Evolutionary conservation across 495 filamentous ascomycete species (phyloP).

Genomic region (Neurospora pannonica): DNA sequence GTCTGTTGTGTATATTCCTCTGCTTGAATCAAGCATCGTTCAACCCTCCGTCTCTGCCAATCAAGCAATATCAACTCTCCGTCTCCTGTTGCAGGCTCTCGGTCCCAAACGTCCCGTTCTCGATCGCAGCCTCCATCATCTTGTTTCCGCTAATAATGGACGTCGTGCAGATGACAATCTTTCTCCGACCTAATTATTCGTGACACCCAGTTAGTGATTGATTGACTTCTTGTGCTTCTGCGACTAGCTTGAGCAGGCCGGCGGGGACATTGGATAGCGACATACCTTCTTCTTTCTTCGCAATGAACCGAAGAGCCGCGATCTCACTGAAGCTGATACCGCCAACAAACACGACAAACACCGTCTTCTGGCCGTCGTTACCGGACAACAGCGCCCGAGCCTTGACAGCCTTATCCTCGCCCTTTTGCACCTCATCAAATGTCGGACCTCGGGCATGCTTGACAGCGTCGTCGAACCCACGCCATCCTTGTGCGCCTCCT

Average conservation of each 20-base stretch:
- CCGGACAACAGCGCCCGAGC: slow-evolving; percentile 77
- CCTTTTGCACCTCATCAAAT: slow-evolving; percentile 87
- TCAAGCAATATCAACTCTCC: neutral
- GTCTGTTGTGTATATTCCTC: neutral
- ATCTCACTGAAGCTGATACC: slow-evolving; percentile 95
- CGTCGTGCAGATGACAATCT: slow-evolving; percentile 87
- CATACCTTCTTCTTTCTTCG: slow-evolving; percentile 70
- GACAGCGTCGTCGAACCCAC: slow-evolving; percentile 80
- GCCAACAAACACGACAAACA: slow-evolving; percentile 89
- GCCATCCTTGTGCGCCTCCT: slow-evolving; percentile 70
- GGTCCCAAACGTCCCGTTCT: slow-evolving; percentile 56
- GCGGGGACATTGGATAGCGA: neutral
- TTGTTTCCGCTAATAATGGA: slow-evolving; percentile 80
- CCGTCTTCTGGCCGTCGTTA: slow-evolving; percentile 64
- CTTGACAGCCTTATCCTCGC: slow-evolving; percentile 85
- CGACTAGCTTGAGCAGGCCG: neutral
- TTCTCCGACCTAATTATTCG: slow-evolving; percentile 44
- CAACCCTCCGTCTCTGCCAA: neutral
- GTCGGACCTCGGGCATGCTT: slow-evolving; percentile 77
- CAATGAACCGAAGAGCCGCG: slow-evolving; percentile 85
- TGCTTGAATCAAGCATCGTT: neutral
- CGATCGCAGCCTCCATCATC: slow-evolving; percentile 83
- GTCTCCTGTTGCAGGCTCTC: slow-evolving; percentile 8
- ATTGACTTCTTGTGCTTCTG: neutral
- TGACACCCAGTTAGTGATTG: slow-evolving; percentile 6